Conservation (phyloP, 805 yeast species). For the Starmerella vitae region DNA sequence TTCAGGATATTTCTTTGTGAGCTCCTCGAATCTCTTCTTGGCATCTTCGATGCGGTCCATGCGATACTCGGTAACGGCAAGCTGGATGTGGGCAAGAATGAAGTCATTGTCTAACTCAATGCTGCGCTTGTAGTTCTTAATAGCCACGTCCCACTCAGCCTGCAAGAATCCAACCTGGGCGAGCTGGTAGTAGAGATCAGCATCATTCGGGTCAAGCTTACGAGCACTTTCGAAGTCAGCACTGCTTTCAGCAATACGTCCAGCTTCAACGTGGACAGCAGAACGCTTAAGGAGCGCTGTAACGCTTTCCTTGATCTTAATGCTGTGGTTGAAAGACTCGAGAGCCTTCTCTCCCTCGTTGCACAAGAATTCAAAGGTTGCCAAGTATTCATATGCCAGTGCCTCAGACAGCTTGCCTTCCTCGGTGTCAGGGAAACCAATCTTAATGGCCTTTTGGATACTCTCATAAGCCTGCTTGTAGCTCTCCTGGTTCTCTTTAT, state of each 20-base stretch:
- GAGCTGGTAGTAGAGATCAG: conserved; percentile 83
- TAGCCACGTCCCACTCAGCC: conserved; percentile 60
- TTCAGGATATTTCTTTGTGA: conserved; percentile 59
- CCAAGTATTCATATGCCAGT: conserved; percentile 69
- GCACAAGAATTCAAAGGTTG: conserved; percentile 72
- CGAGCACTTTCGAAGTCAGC: conserved; percentile 61
- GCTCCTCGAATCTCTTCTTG: conserved; percentile 41
- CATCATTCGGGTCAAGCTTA: conserved; percentile 49
- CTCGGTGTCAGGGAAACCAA: conserved; percentile 12
- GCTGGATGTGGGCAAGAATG: conserved; percentile 76
- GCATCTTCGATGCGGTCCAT: conserved; percentile 47
- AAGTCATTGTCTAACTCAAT: conserved; percentile 60
- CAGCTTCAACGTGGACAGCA: conserved; percentile 67
- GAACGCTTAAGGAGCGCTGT: conserved; percentile 75
- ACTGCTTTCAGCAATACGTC: conserved; percentile 45
- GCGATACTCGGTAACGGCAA: conserved; percentile 84
- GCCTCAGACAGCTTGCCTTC: conserved; percentile 31
- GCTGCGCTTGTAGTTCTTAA: conserved; percentile 60
- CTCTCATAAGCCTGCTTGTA: conserved; percentile 49
- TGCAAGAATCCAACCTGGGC: conserved; percentile 84
- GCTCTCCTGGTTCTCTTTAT: conserved; percentile 37
- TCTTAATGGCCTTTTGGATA: conserved; percentile 26
- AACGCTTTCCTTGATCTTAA: conserved; percentile 52
- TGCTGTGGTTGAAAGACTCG: conserved; percentile 48
- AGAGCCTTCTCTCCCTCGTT: conserved; percentile 56